These are phyloP conservation scores for Podospora bellae-mahoneyi DNA, from an alignment of 495 filamentous ascomycete genomes.

Conservation along the genomic window DNA sequence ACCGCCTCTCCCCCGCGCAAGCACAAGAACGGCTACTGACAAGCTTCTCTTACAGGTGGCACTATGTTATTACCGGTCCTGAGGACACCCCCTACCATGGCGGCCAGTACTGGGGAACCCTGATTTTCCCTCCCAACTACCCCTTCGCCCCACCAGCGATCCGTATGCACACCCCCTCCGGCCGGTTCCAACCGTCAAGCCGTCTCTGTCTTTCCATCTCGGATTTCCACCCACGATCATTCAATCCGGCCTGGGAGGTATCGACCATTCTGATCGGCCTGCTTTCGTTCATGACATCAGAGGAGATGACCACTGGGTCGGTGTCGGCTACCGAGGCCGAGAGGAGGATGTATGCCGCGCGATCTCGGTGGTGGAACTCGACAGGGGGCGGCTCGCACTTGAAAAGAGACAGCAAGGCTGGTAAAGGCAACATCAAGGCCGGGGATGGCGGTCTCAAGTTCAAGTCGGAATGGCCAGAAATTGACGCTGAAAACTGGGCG, in stretches of 20 bases:
- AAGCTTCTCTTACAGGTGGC: slow-evolving; percentile 62
- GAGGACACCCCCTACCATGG: slow-evolving; percentile 88
- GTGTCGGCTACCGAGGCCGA: slow-evolving; percentile 77
- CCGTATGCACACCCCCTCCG: slow-evolving; percentile 96
- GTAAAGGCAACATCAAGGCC: slow-evolving; percentile 56
- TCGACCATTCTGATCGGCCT: slow-evolving; percentile 93
- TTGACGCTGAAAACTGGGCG: slow-evolving; percentile 87
- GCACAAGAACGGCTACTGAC: neutral
- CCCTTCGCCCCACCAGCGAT: slow-evolving; percentile 96
- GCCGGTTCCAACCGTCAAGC: slow-evolving; percentile 88
- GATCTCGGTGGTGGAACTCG: slow-evolving; percentile 93
- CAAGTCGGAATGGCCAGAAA: slow-evolving; percentile 79
- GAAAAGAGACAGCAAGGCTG: slow-evolving; percentile 30
- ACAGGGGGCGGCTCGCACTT: slow-evolving; percentile 85
- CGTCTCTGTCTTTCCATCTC: slow-evolving; percentile 91
- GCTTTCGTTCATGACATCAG: slow-evolving; percentile 94
- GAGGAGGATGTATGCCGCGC: slow-evolving; percentile 70
- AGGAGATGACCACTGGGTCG: slow-evolving; percentile 97
- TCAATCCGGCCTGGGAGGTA: slow-evolving; percentile 99
- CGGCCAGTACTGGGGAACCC: slow-evolving; percentile 97
- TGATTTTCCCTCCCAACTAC: slow-evolving; percentile 93
- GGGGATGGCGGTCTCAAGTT: slow-evolving; percentile 94
- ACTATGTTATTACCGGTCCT: slow-evolving; percentile 97
- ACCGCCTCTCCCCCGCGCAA: neutral
- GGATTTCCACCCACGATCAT: slow-evolving; percentile 95